phyloP scores from a whole-genome alignment of 1,139 yeast species.

The Protomyces inundatus region DNA sequence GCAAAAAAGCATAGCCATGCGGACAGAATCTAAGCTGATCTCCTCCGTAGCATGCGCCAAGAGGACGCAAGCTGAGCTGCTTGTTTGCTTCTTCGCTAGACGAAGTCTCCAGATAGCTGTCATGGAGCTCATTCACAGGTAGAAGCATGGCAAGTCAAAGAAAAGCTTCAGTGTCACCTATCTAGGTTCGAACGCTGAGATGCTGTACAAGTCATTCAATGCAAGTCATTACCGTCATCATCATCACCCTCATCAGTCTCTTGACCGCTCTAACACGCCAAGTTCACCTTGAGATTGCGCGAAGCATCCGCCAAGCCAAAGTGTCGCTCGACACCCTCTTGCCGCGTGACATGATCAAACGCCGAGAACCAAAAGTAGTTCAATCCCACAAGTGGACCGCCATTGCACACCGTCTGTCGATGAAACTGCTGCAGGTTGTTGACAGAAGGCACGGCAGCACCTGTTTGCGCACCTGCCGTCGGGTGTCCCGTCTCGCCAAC shows the following conservation, averaged over 20 bases:
- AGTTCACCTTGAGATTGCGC: slow-evolving; percentile 7
- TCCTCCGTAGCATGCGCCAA: not conserved
- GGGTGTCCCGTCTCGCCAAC: slow-evolving; percentile 99
- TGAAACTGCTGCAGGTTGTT: slow-evolving; percentile 73
- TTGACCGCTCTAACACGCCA: not conserved
- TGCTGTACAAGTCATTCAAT: not conserved
- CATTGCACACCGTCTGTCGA: slow-evolving; percentile 36
- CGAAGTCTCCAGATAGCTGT: too few species aligned
- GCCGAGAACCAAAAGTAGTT: slow-evolving; percentile 9
- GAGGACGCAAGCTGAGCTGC: too few species aligned
- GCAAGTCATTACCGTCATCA: not conserved
- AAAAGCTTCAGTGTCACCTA: too few species aligned
- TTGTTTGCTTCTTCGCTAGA: too few species aligned
- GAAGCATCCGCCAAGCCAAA: slow-evolving; percentile 10
- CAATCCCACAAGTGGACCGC: not conserved
- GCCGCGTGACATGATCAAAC: slow-evolving; percentile 4
- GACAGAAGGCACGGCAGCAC: slow-evolving; percentile 52
- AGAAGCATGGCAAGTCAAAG: too few species aligned
- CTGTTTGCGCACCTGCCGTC: slow-evolving; percentile 69
- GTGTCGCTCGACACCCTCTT: slow-evolving; percentile 13
- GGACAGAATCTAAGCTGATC: not conserved
- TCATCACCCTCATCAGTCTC: not conserved
- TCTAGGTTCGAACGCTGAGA: not conserved
- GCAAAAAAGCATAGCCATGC: not conserved
- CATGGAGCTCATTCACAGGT: too few species aligned